Conservation (phyloP, 768 basidiomycete species). For the Naematelia encephala region DNA sequence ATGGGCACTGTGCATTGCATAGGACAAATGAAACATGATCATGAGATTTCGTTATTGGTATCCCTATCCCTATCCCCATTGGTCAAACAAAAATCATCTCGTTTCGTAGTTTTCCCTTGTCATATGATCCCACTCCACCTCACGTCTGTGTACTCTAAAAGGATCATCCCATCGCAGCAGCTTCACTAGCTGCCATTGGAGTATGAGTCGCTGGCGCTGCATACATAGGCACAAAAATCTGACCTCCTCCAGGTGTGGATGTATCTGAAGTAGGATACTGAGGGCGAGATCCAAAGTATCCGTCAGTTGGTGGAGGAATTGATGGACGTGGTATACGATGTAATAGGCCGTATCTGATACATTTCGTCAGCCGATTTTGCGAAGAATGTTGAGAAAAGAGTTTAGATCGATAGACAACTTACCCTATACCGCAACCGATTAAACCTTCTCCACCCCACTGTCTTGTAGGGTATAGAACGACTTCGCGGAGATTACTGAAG, state of each 20-base stretch:
- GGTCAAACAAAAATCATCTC: neutral
- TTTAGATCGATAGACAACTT: too few species aligned
- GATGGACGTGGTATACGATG: constrained; percentile 82
- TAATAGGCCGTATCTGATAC: constrained; percentile 77
- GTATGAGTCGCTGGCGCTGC: neutral
- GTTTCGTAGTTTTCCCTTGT: too few species aligned
- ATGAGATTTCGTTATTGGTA: neutral
- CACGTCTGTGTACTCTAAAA: too few species aligned
- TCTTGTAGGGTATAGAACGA: constrained; percentile 89
- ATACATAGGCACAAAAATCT: neutral
- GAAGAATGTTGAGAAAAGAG: neutral
- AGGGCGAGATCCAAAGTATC: constrained; percentile 9
- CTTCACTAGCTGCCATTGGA: neutral
- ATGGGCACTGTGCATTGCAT: too few species aligned
- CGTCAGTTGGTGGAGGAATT: constrained; percentile 26
- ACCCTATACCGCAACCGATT: constrained; percentile 94
- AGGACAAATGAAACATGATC: neutral
- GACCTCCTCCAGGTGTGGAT: neutral
- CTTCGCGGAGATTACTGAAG: constrained; percentile 78
- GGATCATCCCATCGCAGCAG: neutral
- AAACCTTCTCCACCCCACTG: constrained; percentile 98
- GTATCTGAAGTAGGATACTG: neutral
- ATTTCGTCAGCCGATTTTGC: neutral
- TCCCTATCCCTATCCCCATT: neutral
- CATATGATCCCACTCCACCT: too few species aligned